Base-by-base conservation (phyloP, 352 stramenopile genomes). In the Phytophthora palmivora region DNA sequence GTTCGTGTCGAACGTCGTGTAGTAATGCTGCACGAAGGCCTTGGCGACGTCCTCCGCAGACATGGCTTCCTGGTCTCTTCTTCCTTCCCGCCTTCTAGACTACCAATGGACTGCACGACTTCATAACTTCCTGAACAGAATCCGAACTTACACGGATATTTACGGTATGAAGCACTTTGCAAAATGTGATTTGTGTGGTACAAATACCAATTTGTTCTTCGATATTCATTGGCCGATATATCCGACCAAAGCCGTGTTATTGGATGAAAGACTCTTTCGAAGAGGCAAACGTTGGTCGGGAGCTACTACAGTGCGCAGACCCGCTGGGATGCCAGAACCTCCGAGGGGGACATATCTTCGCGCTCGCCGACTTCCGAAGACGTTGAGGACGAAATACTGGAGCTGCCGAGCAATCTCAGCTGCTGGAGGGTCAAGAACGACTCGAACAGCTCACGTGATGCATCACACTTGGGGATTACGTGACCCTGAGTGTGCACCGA, bases 11-110 rank as follows among this genome's bases (percentile, higher is more conserved):
- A 96, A 94, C 48, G 82, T 91, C 43, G 72, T 83, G 82, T 96
- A 96, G 71, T 95, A 96, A 76, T 94, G 86, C 72, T 89, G 75
- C 63, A 93, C 82, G 64, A 96, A 96, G 52, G 84, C 84, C 44
- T 92, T 90, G 44, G 85, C 88, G 59, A 96, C 82, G 2, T 94
- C 84, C 62, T 93, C 78, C 18, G 85, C 86, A 54, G 85, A 94
- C 88, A 96, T 96, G 66, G 26, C 36, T 50, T 26, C 24, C 24
- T 32, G 36, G 21, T 22, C 21, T 48, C 15, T 63, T 45, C 41
- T 63, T 58, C 26, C 24, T 44, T 56, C 28, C 47, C 51, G 54
- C 37, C 51, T 63, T 75, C 59, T 67, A 60, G 47, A 67, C 50
- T 65, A 48, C 32, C 38, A 32, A 32, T 58, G 24, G 24, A 6